Percentiles rank a stretch among this genome's conserved stretches.
Conservation (phyloP, 164 flowering plant genomes). For the Tetrastigma voinierianum region DNA sequence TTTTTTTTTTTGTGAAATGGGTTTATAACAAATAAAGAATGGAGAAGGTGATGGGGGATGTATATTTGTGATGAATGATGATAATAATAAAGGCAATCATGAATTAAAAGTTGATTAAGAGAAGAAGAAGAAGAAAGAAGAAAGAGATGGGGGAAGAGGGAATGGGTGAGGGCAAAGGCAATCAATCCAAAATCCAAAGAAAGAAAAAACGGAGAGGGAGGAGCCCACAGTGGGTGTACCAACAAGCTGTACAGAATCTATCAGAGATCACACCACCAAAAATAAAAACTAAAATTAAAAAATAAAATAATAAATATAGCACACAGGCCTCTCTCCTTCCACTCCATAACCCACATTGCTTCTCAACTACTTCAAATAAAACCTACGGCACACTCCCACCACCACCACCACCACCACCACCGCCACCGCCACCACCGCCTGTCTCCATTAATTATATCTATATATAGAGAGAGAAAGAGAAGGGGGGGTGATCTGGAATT, state of each 20-base stretch:
- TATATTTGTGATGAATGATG: no score
- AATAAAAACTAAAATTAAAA: background rate
- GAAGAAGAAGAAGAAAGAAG: slow-evolving; percentile 7
- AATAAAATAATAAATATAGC: background rate
- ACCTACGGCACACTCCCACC: slow-evolving; percentile 2
- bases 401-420: background rate
- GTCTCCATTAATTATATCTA: background rate
- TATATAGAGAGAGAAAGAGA: no score
- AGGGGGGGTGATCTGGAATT: no score
- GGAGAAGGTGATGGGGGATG: no score
- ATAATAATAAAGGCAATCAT: no score
- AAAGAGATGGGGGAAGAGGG: slow-evolving; percentile 11
- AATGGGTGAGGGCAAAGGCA: slow-evolving; percentile 29
- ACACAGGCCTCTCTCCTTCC: background rate
- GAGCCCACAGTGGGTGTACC: slow-evolving; percentile 25
- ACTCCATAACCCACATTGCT: slow-evolving; percentile 1
- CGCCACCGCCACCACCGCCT: background rate
- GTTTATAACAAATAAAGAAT: no score
- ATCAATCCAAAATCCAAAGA: slow-evolving; percentile 25
- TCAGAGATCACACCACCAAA: slow-evolving; percentile 16
- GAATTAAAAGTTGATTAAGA: background rate
- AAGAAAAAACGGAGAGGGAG: slow-evolving; percentile 11
- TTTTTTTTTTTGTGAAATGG: no score
- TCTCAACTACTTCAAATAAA: slow-evolving; percentile 21
- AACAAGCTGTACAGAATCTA: slow-evolving; percentile 33